Percentiles rank a stretch among this genome's conserved stretches.
Conservation (phyloP, 176 grass and related monocot species). For the Avena atlantica region DNA sequence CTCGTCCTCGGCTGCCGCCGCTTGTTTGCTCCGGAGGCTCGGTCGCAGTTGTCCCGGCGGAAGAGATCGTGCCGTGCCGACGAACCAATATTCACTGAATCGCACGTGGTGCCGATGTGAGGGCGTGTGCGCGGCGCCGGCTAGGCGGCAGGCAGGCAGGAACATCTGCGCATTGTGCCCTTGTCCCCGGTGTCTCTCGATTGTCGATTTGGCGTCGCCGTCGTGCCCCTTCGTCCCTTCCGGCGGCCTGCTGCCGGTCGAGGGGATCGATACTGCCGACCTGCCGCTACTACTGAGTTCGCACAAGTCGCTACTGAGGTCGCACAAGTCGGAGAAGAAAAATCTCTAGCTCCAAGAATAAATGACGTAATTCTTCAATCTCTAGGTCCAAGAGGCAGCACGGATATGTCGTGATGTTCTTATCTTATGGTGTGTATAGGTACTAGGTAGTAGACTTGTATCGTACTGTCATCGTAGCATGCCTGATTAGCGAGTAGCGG, state of each 20-base stretch:
- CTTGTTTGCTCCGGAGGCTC: not conserved
- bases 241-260: conserved; percentile 19
- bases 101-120: not conserved
- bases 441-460: not conserved
- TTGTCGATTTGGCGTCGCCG: not conserved
- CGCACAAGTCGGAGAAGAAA: no score
- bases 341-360: no score
- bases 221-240: not conserved
- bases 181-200: no score
- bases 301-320: not conserved
- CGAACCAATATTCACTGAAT: not conserved
- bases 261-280: not conserved
- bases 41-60: no score
- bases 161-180: no score
- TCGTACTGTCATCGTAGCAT: no score
- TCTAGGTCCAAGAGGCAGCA: not conserved
- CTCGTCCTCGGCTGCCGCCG: not conserved
- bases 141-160: not conserved
- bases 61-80: not conserved
- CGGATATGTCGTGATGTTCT: not conserved
- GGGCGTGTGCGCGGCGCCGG: not conserved
- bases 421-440: not conserved
- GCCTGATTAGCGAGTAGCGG: not conserved
- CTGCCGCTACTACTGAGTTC: not conserved
- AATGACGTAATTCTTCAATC: not conserved